phyloP scores from a whole-genome alignment of 306 rosid genomes.

The Malus sylvestris region DNA sequence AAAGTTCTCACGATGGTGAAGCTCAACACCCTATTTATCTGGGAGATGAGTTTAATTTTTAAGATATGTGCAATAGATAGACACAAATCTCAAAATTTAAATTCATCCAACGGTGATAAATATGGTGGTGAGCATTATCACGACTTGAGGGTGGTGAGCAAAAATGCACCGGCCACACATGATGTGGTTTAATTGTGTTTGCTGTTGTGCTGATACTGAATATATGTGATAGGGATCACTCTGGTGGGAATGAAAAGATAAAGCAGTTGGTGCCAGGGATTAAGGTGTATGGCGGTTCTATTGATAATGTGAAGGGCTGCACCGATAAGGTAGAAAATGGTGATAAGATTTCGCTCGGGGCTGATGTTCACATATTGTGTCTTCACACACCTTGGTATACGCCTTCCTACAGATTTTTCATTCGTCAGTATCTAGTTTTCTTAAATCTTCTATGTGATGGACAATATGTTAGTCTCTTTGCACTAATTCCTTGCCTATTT shows the following conservation, averaged over 20 bases:
- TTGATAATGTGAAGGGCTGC: constrained; percentile 86
- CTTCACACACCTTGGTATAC: constrained; percentile 92
- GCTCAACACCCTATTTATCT: no score
- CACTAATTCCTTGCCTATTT: background rate
- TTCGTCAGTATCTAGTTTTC: background rate
- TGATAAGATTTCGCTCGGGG: constrained; percentile 70
- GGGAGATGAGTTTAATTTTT: no score
- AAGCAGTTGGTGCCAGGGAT: constrained; percentile 76
- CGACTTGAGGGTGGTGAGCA: no score
- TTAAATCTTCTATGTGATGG: background rate
- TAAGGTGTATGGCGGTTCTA: constrained; percentile 80
- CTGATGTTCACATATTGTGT: constrained; percentile 50
- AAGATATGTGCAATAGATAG: no score
- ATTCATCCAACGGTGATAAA: no score
- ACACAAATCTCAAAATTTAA: no score
- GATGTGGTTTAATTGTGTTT: no score
- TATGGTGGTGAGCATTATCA: no score
- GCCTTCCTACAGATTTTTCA: background rate
- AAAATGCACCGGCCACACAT: no score
- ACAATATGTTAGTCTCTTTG: background rate
- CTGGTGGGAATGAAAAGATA: constrained; percentile 85
- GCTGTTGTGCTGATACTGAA: background rate
- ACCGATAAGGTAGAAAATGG: constrained; percentile 77
- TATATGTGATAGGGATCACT: constrained; percentile 53
- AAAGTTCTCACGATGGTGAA: no score